Conservation (phyloP, 2,329 filamentous ascomycete species). For the Aspergillus tamarii region DNA sequence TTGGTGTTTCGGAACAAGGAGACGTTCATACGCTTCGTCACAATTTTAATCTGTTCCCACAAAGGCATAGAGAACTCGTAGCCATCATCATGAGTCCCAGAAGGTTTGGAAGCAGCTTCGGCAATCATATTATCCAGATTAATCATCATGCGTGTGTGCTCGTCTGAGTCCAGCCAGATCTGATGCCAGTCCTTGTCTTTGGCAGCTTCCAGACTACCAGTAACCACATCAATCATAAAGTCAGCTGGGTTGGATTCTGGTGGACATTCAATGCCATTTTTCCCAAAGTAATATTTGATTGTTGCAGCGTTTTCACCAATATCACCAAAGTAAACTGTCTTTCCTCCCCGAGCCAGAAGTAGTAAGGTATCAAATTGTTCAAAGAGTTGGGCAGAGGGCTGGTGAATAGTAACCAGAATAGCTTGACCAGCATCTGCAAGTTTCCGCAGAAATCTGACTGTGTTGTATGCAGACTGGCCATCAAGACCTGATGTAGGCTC, state of each 20-base stretch:
- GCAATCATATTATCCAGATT: conserved; percentile 68
- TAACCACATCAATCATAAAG: conserved; percentile 56
- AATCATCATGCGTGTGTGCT: conserved; percentile 58
- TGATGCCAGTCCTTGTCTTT: conserved; percentile 68
- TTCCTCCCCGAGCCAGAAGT: conserved; percentile 66
- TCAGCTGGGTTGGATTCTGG: conserved; percentile 64
- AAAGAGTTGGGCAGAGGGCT: conserved; percentile 68
- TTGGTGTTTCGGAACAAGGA: conserved; percentile 68
- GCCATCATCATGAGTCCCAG: conserved; percentile 46
- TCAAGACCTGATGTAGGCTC: conserved; percentile 72
- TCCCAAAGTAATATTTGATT: conserved; percentile 68
- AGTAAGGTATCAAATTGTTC: conserved; percentile 72
- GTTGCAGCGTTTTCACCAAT: conserved; percentile 67
- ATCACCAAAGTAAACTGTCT: conserved; percentile 70
- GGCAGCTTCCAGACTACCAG: conserved; percentile 49
- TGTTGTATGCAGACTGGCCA: conserved; percentile 67
- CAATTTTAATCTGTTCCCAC: conserved; percentile 63
- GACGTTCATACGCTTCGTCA: conserved; percentile 69
- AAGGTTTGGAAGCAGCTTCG: conserved; percentile 45
- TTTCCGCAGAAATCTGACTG: conserved; percentile 68
- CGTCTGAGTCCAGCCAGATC: conserved; percentile 68
- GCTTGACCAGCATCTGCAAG: conserved; percentile 66
- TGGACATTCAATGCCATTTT: conserved; percentile 66
- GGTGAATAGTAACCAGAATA: conserved; percentile 72
- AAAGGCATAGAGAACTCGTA: conserved; percentile 69